phyloP scores from a whole-genome alignment of 2,329 filamentous ascomycete genomes.

The Pseudohalonectria lignicola region DNA sequence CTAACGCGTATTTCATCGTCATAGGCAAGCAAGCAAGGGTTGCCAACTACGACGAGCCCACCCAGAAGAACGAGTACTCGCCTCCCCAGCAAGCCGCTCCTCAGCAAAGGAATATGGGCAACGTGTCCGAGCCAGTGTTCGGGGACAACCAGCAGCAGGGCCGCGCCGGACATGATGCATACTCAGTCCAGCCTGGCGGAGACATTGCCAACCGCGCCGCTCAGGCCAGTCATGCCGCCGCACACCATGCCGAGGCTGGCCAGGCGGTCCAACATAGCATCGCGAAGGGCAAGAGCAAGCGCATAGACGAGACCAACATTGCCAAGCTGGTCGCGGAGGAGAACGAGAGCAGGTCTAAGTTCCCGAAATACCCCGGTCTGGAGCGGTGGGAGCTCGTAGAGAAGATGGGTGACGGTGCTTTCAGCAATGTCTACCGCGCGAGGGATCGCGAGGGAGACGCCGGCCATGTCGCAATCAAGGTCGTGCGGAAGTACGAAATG shows the following conservation, averaged over 20 bases:
- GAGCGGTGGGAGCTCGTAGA: constrained; percentile 80
- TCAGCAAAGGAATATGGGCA: constrained; percentile 43
- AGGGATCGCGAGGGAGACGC: constrained; percentile 60
- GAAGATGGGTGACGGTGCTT: constrained; percentile 98
- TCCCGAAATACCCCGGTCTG: constrained; percentile 75
- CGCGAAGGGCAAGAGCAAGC: constrained; percentile 28
- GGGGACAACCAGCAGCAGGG: constrained; percentile 28
- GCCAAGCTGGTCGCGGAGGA: constrained; percentile 87
- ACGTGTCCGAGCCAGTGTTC: constrained; percentile 29
- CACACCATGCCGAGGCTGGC: constrained; percentile 48
- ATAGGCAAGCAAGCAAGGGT: constrained; percentile 85
- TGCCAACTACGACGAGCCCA: constrained; percentile 40
- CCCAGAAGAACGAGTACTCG: constrained; percentile 40
- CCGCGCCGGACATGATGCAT: constrained; percentile 41
- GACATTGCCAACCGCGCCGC: constrained; percentile 56
- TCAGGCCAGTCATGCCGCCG: constrained; percentile 55
- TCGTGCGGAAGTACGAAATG: constrained; percentile 98
- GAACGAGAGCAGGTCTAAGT: constrained; percentile 72
- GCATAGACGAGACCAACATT: constrained; percentile 55
- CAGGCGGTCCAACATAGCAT: constrained; percentile 33
- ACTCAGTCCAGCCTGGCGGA: constrained; percentile 43
- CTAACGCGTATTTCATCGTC: too few species aligned
- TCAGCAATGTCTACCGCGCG: constrained; percentile 96
- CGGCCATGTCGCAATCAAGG: constrained; percentile 90
- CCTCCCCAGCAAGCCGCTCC: constrained; percentile 32